A percentile compares a stretch with the other conserved stretches of the same genome.
phyloP scores from a whole-genome alignment of 2,329 filamentous ascomycete species.

The Colletotrichum coccodes region DNA sequence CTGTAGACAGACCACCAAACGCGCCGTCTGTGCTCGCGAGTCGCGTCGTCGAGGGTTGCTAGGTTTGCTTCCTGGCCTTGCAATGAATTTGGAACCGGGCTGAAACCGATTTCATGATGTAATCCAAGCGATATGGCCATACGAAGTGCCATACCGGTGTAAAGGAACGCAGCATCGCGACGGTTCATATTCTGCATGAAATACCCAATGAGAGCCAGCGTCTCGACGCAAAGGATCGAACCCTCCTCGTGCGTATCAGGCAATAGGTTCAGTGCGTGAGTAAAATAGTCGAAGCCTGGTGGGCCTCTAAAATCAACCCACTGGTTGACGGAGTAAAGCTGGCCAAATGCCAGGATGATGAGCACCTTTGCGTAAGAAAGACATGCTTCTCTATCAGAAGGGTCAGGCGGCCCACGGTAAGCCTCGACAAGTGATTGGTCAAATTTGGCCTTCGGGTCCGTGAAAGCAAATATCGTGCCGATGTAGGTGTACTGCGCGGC shows the following conservation, averaged over 20 bases:
- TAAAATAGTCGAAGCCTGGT: conserved; percentile 66
- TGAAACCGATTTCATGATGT: conserved; percentile 59
- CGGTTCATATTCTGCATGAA: conserved; percentile 68
- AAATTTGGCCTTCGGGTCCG: conserved; percentile 55
- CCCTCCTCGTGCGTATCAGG: conserved; percentile 66
- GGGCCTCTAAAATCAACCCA: conserved; percentile 62
- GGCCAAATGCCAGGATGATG: conserved; percentile 63
- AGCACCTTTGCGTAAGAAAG: conserved; percentile 62
- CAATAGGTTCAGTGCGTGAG: conserved; percentile 59
- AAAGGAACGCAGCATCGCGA: conserved; percentile 64
- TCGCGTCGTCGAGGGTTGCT: conserved; percentile 2
- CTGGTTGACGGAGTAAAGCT: conserved; percentile 67
- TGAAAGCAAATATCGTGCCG: conserved; percentile 66
- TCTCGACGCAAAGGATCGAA: conserved; percentile 64
- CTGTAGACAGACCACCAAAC: conserved; percentile 48
- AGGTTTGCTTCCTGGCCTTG: conserved; percentile 13
- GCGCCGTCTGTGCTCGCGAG: conserved; percentile 56
- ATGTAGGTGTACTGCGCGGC: conserved; percentile 65
- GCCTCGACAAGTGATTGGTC: conserved; percentile 54
- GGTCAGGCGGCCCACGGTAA: conserved; percentile 53
- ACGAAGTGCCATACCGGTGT: conserved; percentile 62
- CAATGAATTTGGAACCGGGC: neutral
- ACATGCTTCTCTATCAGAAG: conserved; percentile 56
- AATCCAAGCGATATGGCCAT: conserved; percentile 67
- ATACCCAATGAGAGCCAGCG: conserved; percentile 63